phyloP scores from a whole-genome alignment of 306 rosid genomes.

The Styphnolobium japonicum region DNA sequence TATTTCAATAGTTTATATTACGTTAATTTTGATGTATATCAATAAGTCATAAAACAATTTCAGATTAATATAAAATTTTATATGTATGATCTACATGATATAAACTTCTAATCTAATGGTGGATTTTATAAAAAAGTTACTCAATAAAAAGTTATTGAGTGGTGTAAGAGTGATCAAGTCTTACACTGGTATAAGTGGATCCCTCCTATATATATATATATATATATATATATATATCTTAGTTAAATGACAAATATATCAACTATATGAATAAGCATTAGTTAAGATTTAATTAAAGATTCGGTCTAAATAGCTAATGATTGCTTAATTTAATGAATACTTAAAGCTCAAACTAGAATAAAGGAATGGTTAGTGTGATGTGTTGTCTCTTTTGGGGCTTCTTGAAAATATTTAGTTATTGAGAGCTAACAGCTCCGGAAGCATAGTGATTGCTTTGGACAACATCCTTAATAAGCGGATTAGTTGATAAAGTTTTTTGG shows the following conservation, averaged over 20 bases:
- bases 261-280: not conserved
- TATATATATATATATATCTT: no score
- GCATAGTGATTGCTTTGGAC: not conserved
- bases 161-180: no score
- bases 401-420: not conserved
- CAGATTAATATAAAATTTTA: no score
- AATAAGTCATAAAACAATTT: no score
- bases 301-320: not conserved
- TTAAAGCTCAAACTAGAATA: not conserved
- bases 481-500: not conserved
- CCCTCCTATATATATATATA: no score
- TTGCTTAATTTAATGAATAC: not conserved
- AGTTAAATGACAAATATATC: not conserved
- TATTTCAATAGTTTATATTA: no score
- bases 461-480: slow-evolving; percentile 22
- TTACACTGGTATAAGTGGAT: no score
- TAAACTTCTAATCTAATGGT: no score
- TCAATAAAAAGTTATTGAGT: no score
- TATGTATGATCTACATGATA: no score
- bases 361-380: not conserved
- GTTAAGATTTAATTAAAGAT: not conserved
- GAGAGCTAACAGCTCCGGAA: not conserved
- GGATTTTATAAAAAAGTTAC: no score
- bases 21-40: no score
- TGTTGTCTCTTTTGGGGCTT: not conserved